phyloP scores from a whole-genome alignment of 2,329 filamentous ascomycete species.

The Drechslerella coelobrocha region DNA sequence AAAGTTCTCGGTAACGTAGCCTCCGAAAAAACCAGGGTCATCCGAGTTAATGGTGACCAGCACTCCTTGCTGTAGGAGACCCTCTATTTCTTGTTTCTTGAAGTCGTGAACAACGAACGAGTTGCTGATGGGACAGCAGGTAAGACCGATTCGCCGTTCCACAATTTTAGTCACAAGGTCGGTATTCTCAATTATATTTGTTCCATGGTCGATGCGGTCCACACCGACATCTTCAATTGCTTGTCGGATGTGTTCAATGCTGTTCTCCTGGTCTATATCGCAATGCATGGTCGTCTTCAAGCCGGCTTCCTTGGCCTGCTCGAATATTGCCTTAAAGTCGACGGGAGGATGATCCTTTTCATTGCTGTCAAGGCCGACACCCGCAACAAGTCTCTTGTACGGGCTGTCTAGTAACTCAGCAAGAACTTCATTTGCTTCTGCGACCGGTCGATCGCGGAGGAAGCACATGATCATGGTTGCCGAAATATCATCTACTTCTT shows the following conservation, averaged over 20 bases:
- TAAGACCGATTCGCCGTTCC: conserved; percentile 67
- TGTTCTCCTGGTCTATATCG: conserved; percentile 65
- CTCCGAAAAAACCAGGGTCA: conserved; percentile 77
- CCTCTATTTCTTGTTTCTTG: conserved; percentile 67
- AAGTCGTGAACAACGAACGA: conserved; percentile 63
- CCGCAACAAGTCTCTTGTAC: conserved; percentile 60
- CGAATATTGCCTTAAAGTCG: conserved; percentile 69
- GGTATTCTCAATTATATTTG: conserved; percentile 69
- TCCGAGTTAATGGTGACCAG: conserved; percentile 76
- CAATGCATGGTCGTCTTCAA: conserved; percentile 74
- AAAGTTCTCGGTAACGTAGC: conserved; percentile 73
- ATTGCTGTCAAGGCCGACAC: conserved; percentile 73
- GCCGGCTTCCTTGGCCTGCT: conserved; percentile 62
- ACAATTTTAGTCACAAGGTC: conserved; percentile 68
- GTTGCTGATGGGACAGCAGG: conserved; percentile 77
- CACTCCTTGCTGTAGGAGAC: conserved; percentile 69
- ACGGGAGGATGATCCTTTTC: conserved; percentile 65
- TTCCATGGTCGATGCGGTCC: conserved; percentile 76
- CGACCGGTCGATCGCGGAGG: conserved; percentile 71
- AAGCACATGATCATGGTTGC: conserved; percentile 73
- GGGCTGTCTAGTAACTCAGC: conserved; percentile 64
- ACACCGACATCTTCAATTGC: conserved; percentile 70
- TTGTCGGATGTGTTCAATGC: conserved; percentile 67
- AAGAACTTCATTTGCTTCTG: conserved; percentile 64
- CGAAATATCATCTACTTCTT: not conserved